Conservation (phyloP, 257 asterid species). For the Ilex aquifolium region DNA sequence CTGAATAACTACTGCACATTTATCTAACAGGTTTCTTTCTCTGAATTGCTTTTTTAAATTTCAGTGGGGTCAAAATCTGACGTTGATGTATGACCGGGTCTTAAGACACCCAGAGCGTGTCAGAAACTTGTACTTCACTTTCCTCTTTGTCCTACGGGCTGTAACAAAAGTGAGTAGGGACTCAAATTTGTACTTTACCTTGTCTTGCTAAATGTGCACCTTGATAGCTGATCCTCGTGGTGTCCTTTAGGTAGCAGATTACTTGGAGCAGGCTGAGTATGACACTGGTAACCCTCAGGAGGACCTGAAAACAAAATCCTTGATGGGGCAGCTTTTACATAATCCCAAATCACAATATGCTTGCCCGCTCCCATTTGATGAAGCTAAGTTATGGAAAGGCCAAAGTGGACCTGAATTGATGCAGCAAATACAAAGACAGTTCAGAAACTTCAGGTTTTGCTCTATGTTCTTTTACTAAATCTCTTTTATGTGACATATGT, state of each 20-base stretch:
- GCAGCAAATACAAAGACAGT: constrained; percentile 49
- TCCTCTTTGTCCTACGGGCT: constrained; percentile 55
- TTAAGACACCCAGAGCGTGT: constrained; percentile 61
- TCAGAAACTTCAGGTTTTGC: constrained; percentile 60
- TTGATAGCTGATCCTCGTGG: neutral
- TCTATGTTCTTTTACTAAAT: neutral
- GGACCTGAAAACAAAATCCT: constrained; percentile 39
- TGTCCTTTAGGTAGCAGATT: constrained; percentile 46
- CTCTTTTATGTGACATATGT: too few relatives aligned
- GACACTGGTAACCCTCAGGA: constrained; percentile 59
- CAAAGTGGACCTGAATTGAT: constrained; percentile 56
- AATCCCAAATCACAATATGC: constrained; percentile 42
- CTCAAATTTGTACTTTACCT: neutral
- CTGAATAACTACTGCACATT: neutral
- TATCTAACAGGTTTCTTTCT: constrained; percentile 4
- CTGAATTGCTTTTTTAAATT: neutral
- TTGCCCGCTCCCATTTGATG: constrained; percentile 65
- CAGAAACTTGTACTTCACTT: constrained; percentile 60
- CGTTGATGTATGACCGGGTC: constrained; percentile 54
- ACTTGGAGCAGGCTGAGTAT: constrained; percentile 59
- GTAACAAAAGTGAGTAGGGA: constrained; percentile 53
- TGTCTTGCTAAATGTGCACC: constrained; percentile 1
- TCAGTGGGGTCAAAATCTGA: constrained; percentile 69
- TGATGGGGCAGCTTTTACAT: constrained; percentile 40
- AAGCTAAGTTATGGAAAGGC: constrained; percentile 71